Evolutionary conservation across 2,329 filamentous ascomycete genomes (phyloP), one percentile per base, ranked within the genome.

Genomic region (Decorospora gaudefroyi): DNA sequence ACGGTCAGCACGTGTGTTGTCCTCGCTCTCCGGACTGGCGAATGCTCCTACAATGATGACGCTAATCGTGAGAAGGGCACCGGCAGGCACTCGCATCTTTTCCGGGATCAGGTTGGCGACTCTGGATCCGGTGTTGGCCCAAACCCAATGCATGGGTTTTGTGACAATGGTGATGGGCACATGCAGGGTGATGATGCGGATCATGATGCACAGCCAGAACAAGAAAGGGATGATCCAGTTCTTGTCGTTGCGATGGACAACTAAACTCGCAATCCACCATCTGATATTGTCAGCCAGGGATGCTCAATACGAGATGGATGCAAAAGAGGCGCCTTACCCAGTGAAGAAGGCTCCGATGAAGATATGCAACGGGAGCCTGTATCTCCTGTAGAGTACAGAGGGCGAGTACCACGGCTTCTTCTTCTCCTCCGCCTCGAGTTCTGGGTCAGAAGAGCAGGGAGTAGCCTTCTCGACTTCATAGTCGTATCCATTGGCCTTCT

Each of bases 151-250:
- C 71, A 88, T 81, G 2, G 87, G 86, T 49, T 74, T 79, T 48
- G 82, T 84, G 53, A 90, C 71, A 55, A 86, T 74, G 27, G 79
- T 79, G 57, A 85, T 81, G 1, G 88, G 84, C 2, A 92, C 73
- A 64, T 89, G 84, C 71, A 88, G 82, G 66, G 86, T 87, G 64
- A 95, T 54, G 34, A 95, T 68, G 22, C 90, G 86, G 36, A 93
- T 74, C 8, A 81, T 82, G 58, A 95, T 84, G 55, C 76, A 78
- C 31, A 95, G 80, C 77, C 86, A 95, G 32, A 96, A 66, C 36
- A 95, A 77, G 72, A 95, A 93, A 0, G 90, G 90, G 35, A 91
- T 81, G 43, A 95, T 72, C 90, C 90, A 95, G 62, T 88, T 89
- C 71, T 80, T 78, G 59, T 90, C 83, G 46, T 85, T 57, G 46